Evolutionary conservation across 306 rosid species (phyloP), one percentile per base, ranked within the genome.

Genomic region (Vachellia collinsii): DNA sequence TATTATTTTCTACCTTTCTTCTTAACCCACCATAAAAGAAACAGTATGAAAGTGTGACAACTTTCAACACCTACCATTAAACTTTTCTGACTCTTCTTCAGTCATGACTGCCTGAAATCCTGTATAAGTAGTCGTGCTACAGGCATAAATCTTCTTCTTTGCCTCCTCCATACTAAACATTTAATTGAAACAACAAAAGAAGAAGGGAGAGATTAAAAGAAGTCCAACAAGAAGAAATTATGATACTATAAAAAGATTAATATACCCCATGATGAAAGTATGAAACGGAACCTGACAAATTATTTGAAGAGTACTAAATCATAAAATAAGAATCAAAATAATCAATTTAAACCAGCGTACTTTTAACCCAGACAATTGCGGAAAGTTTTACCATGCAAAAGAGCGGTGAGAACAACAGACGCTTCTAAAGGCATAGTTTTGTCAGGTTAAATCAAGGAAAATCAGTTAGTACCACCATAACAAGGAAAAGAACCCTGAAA

Each of bases 71-170:
- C 76, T 83, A 91, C 99, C 88, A 17, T 91, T 75, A 77, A 94
- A 94, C 81, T 91, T 94, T 5, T 90, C 78, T 16, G 99, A 91
- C 87, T 94, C 99, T 82, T 87, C 88, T 88, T 93, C 97, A 0
- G 98, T 87, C 93, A 91, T 83, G 72, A 84, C 70, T 78, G 79
- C 97, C 74, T 95, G 98, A 91, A 95, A 95, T 46, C 99, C 98
- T 4, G 83, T 81, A 77, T 95, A 93, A 5, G 87, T 88, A 29
- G 96, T 93, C 13, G 99, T 95, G 79, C 98, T 95, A 72, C 97
- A 93, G 8, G 99, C 97, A 85, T 95, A 95, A 0, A 95, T 93
- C 76, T 85, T 95, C 79, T 84, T 71, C 85, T 93, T 95, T 4
- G 98, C 99, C 85, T 91, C 98, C 77, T 93, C 99, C 85, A 93